Evolutionary conservation across 306 rosid species (phyloP).

Genomic region (Luffa acutangula): DNA sequence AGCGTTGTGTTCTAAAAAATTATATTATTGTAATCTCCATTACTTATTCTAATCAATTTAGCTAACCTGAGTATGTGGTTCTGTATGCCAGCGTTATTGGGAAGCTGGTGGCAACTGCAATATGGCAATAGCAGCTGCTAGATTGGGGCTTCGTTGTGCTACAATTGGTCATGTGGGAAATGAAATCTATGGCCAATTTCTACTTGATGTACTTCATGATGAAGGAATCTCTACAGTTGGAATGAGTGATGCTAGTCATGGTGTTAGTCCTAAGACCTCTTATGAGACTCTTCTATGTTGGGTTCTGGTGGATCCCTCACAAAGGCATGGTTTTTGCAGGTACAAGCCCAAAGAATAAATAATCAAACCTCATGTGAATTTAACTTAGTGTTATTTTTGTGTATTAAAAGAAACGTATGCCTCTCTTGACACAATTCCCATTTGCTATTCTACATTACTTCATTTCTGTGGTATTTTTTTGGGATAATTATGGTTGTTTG

Average conservation of each 20-base stretch:
- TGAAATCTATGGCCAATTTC: conserved; percentile 77
- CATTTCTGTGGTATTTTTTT: background rate
- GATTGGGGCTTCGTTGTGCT: conserved; percentile 63
- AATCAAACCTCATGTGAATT: background rate
- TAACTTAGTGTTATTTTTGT: background rate
- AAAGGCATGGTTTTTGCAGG: conserved; percentile 95
- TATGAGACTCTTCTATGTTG: conserved; percentile 81
- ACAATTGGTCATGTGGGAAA: conserved; percentile 83
- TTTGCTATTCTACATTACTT: background rate
- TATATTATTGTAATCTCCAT: background rate
- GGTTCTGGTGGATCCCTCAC: conserved; percentile 91
- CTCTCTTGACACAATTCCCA: background rate
- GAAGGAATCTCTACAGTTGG: conserved; percentile 73
- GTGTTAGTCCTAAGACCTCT: conserved; percentile 18
- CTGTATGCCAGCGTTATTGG: conserved; percentile 57
- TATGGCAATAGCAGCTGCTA: conserved; percentile 84
- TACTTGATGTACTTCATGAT: conserved; percentile 59
- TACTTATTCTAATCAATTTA: background rate
- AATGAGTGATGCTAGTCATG: conserved; percentile 34
- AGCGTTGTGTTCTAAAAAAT: background rate
- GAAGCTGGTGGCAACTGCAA: conserved; percentile 99
- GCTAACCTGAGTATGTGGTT: conserved; percentile 11
- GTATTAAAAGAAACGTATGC: background rate
- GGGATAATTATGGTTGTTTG: background rate
- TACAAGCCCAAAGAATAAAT: conserved; percentile 8